These are phyloP conservation scores for Aspergillus neoniger DNA, from an alignment of 2,329 filamentous ascomycete species.

Conservation along the genomic window DNA sequence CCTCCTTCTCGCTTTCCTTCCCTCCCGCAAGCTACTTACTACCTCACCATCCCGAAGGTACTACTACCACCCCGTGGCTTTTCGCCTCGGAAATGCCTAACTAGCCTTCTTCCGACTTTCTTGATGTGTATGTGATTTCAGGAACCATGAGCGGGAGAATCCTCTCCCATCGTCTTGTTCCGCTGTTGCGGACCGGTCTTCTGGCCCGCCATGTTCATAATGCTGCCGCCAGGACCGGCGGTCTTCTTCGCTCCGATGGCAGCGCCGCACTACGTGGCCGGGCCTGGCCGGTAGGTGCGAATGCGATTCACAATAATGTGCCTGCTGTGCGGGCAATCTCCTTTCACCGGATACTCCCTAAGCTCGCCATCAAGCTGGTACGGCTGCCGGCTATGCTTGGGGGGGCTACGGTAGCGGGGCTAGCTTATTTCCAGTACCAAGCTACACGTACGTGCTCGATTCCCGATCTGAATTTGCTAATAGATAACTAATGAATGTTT, in stretches of 20 bases:
- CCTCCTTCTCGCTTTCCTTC: neutral
- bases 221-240: constrained; percentile 62
- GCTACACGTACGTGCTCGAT: constrained; percentile 68
- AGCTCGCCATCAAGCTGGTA: constrained; percentile 84
- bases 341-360: constrained; percentile 73
- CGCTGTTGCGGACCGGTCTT: constrained; percentile 63
- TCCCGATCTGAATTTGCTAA: constrained; percentile 2
- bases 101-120: constrained; percentile 11
- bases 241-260: constrained; percentile 67
- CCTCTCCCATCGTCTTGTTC: constrained; percentile 70
- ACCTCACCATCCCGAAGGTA: constrained; percentile 1
- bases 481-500: neutral
- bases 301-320: constrained; percentile 84
- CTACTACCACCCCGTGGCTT: constrained; percentile 15
- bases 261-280: constrained; percentile 63
- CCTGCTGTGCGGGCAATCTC: constrained; percentile 65
- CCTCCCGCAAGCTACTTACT: constrained; percentile 4
- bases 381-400: constrained; percentile 90
- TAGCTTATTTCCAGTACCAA: constrained; percentile 96
- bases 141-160: constrained; percentile 70
- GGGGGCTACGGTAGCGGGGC: constrained; percentile 78
- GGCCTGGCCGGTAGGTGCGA: constrained; percentile 74
- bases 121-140: constrained; percentile 40
- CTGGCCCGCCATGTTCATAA: constrained; percentile 66
- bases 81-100: constrained; percentile 25